Conservation (phyloP, 2,329 filamentous ascomycete species). For the Trichoderma harzianum region DNA sequence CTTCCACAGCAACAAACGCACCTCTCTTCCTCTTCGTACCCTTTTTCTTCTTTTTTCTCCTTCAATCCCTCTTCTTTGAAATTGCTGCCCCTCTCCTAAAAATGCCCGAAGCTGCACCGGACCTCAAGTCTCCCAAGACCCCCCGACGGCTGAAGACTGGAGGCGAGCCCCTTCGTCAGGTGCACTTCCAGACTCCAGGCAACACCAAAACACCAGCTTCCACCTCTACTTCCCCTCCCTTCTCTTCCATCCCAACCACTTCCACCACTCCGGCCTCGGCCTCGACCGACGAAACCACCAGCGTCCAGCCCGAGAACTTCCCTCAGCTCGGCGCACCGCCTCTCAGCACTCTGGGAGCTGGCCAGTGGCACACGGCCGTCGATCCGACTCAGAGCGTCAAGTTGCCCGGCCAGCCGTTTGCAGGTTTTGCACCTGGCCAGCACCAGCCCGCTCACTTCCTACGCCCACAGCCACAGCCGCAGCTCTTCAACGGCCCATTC, state of each 20-base stretch:
- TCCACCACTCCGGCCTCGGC: background rate
- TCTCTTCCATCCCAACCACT: background rate
- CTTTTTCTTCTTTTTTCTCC: background rate
- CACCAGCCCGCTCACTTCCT: slow-evolving; percentile 18
- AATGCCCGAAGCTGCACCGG: slow-evolving; percentile 29
- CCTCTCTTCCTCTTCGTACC: background rate
- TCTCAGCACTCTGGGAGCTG: slow-evolving; percentile 19
- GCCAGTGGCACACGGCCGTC: slow-evolving; percentile 35
- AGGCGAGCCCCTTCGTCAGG: slow-evolving; percentile 31
- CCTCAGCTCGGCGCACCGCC: slow-evolving; percentile 30
- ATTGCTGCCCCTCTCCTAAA: background rate
- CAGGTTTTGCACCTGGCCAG: slow-evolving; percentile 19
- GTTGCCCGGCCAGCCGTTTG: slow-evolving; percentile 24
- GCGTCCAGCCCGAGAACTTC: slow-evolving; percentile 27
- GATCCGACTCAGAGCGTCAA: slow-evolving; percentile 34
- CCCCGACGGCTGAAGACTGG: slow-evolving; percentile 28
- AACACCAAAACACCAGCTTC: background rate
- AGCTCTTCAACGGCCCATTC: slow-evolving; percentile 11
- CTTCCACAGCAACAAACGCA: background rate
- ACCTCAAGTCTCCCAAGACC: slow-evolving; percentile 31
- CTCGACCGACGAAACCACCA: background rate
- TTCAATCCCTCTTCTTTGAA: background rate
- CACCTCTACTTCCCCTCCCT: slow-evolving; percentile 1
- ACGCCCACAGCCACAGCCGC: background rate
- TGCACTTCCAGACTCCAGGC: slow-evolving; percentile 29